Evolutionary conservation across 2,329 filamentous ascomycete genomes (phyloP).

Genomic region (Verticillium tricorpus): DNA sequence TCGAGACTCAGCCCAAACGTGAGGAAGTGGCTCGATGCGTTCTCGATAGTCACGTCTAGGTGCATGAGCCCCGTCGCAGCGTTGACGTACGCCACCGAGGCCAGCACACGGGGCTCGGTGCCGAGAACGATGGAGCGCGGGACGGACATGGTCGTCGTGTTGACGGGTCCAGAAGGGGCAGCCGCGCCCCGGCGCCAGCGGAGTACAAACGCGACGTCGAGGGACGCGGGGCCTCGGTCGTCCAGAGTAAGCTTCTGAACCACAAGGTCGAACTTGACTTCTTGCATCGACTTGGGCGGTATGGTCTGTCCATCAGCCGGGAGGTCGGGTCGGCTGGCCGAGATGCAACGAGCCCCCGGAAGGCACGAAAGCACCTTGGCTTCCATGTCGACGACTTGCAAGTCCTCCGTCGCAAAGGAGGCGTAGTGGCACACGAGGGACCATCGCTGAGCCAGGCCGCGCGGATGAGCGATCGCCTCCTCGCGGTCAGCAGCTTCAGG

Average conservation of each 20-base stretch:
- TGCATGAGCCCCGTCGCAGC: conserved; percentile 31
- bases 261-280: conserved; percentile 68
- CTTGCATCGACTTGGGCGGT: conserved; percentile 62
- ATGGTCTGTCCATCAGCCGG: conserved; percentile 45
- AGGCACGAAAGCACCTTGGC: conserved; percentile 56
- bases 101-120: conserved; percentile 81
- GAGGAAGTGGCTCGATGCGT: conserved; percentile 89
- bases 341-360: conserved; percentile 57
- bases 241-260: conserved; percentile 76
- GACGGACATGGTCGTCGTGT: conserved; percentile 67
- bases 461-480: conserved; percentile 22
- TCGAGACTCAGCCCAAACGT: conserved; percentile 94
- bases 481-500: conserved; percentile 28
- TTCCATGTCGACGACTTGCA: conserved; percentile 60
- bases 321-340: conserved; percentile 32
- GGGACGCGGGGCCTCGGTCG: conserved; percentile 68
- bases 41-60: conserved; percentile 70
- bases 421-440: conserved; percentile 66
- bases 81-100: conserved; percentile 43
- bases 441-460: conserved; percentile 78
- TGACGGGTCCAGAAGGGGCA: conserved; percentile 31
- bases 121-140: conserved; percentile 77
- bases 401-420: conserved; percentile 71
- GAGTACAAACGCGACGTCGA: conserved; percentile 73
- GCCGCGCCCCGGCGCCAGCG: conserved; percentile 63